These are phyloP conservation scores for Capsicum pubescens DNA, from an alignment of 257 asterid species.

Conservation along the genomic window DNA sequence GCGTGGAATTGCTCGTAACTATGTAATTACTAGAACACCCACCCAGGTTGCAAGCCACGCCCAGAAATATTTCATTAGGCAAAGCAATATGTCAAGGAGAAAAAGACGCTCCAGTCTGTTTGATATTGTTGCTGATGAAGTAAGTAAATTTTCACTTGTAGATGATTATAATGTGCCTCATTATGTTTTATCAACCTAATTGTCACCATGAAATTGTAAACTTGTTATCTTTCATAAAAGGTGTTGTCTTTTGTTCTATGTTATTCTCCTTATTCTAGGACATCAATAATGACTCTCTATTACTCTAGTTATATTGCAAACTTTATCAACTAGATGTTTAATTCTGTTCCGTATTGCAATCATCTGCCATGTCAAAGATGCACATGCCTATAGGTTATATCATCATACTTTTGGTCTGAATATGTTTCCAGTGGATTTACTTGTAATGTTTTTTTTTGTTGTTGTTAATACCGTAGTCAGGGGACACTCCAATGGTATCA, in stretches of 20 bases:
- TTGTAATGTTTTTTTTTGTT: slow-evolving; percentile 15
- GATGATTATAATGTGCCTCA: not conserved
- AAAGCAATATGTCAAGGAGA: slow-evolving; percentile 86
- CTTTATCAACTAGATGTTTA: not conserved
- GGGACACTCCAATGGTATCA: slow-evolving; percentile 59
- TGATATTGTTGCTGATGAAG: slow-evolving; percentile 92
- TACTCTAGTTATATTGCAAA: not conserved
- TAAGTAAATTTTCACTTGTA: slow-evolving; percentile 49
- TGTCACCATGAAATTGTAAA: not conserved
- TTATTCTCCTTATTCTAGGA: not conserved
- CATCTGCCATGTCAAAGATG: slow-evolving; percentile 1
- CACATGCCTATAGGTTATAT: not conserved
- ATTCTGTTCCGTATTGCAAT: not conserved
- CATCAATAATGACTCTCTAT: slow-evolving; percentile 1
- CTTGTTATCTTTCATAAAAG: not conserved
- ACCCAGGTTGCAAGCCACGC: slow-evolving; percentile 99
- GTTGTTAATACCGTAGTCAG: slow-evolving; percentile 50
- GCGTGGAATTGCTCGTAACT: slow-evolving; percentile 99
- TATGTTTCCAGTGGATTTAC: slow-evolving; percentile 7
- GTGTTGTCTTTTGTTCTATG: not conserved
- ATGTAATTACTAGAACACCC: slow-evolving; percentile 88
- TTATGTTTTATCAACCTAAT: not conserved
- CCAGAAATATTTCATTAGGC: slow-evolving; percentile 95
- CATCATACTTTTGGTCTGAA: slow-evolving; percentile 16
- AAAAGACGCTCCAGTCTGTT: slow-evolving; percentile 98